Evolutionary conservation across 352 stramenopile genomes (phyloP).

Genomic region (Globisporangium rhizosaccharum): DNA sequence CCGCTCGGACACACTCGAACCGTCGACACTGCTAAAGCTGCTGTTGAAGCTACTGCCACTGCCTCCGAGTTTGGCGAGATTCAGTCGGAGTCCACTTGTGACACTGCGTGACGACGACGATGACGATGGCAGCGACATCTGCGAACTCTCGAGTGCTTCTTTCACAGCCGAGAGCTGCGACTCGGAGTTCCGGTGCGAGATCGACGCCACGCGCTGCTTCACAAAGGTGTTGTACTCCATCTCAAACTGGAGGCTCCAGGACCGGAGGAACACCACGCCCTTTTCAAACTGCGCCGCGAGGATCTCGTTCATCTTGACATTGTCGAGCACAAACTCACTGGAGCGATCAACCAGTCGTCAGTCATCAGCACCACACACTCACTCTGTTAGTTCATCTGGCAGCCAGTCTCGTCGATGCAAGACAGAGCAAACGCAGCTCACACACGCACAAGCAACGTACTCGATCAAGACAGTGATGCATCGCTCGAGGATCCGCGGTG

Average conservation of each 20-base stretch:
- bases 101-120: too few relatives aligned
- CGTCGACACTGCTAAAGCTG: background rate
- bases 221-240: slow-evolving; percentile 36
- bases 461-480: slow-evolving; percentile 51
- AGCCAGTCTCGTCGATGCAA: too few relatives aligned
- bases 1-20: background rate
- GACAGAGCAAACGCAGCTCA: too few relatives aligned
- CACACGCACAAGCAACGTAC: slow-evolving; percentile 19
- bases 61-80: too few relatives aligned
- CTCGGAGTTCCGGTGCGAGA: background rate
- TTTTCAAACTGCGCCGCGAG: slow-evolving; percentile 36
- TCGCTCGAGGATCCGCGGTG: slow-evolving; percentile 45
- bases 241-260: slow-evolving; percentile 42
- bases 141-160: background rate
- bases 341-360: too few relatives aligned
- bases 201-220: background rate
- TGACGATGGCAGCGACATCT: background rate
- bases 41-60: background rate
- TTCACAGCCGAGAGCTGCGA: background rate
- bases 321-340: slow-evolving; percentile 38
- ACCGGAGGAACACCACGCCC: slow-evolving; percentile 34
- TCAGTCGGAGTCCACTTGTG: too few relatives aligned
- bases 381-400: too few relatives aligned
- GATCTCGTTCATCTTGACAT: slow-evolving; percentile 20
- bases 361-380: too few relatives aligned